These are phyloP conservation scores for Termitomyces eurrhizus DNA, from an alignment of 768 basidiomycete species.

Conservation along the genomic window DNA sequence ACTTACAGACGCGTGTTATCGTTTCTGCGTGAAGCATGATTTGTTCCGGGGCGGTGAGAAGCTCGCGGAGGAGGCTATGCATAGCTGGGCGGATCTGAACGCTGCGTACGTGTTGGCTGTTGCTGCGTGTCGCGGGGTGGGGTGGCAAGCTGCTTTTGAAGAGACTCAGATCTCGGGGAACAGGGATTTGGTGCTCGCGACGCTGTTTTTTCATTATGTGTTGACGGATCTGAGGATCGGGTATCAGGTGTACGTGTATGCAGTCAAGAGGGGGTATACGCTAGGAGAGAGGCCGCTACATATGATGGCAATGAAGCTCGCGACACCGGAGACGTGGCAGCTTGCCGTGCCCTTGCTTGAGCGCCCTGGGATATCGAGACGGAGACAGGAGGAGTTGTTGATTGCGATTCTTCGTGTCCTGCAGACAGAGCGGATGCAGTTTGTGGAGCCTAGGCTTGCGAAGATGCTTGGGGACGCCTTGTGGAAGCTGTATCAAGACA, in stretches of 20 bases:
- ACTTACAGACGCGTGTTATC: constrained; percentile 33
- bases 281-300: constrained; percentile 22
- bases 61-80: constrained; percentile 4
- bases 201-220: constrained; percentile 19
- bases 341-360: constrained; percentile 31
- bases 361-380: constrained; percentile 23
- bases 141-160: constrained; percentile 27
- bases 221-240: constrained; percentile 27
- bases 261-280: constrained; percentile 17
- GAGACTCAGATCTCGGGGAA: constrained; percentile 19
- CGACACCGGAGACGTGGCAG: constrained; percentile 23
- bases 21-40: constrained; percentile 24
- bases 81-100: constrained; percentile 23
- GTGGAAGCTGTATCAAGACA: constrained; percentile 29
- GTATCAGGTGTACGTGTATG: constrained; percentile 30
- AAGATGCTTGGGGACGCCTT: constrained; percentile 31
- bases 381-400: constrained; percentile 34
- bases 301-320: constrained; percentile 30
- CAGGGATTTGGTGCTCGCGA: constrained; percentile 25
- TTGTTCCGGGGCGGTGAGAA: constrained; percentile 23
- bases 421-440: constrained; percentile 27
- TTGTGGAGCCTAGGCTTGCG: constrained; percentile 26
- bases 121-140: constrained; percentile 22
- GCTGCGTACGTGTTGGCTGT: constrained; percentile 31
- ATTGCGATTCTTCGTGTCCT: constrained; percentile 34